Evolutionary conservation across 2,329 filamentous ascomycete genomes (phyloP).

Genomic region (Aspergillus chevalieri): DNA sequence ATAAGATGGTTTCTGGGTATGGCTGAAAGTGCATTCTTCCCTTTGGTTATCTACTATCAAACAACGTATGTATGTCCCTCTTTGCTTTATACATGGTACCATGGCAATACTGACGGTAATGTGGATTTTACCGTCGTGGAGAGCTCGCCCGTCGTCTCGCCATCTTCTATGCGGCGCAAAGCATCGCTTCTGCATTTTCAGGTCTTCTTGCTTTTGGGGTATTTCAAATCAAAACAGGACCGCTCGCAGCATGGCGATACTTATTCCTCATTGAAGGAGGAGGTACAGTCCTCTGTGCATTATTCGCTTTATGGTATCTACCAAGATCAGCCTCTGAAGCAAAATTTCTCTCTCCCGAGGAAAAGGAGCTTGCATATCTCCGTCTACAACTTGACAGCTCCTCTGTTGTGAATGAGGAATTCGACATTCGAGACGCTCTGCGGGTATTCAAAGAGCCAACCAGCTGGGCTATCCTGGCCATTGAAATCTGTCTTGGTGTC

Average conservation of each 20-base stretch:
- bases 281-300: slow-evolving; percentile 34
- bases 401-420: slow-evolving; percentile 25
- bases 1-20: slow-evolving; percentile 24
- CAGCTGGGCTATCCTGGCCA: slow-evolving; percentile 21
- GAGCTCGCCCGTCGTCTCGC: slow-evolving; percentile 23
- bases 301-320: slow-evolving; percentile 35
- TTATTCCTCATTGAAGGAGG: slow-evolving; percentile 43
- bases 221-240: slow-evolving; percentile 30
- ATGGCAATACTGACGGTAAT: background rate
- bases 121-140: slow-evolving; percentile 22
- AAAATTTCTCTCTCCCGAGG: slow-evolving; percentile 33
- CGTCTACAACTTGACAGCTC: slow-evolving; percentile 32
- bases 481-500: slow-evolving; percentile 24
- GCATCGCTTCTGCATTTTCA: slow-evolving; percentile 24
- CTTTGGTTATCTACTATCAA: slow-evolving; percentile 22
- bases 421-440: slow-evolving; percentile 23
- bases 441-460: slow-evolving; percentile 23
- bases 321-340: slow-evolving; percentile 33
- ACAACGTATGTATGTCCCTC: slow-evolving; percentile 12
- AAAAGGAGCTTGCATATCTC: slow-evolving; percentile 32
- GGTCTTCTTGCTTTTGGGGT: slow-evolving; percentile 35
- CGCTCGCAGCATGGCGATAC: slow-evolving; percentile 37
- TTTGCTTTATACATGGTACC: no score
- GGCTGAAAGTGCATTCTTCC: slow-evolving; percentile 24
- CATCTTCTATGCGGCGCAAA: slow-evolving; percentile 26